Evolutionary conservation across 441 rosid species (phyloP).

Genomic region (Sinapis alba): DNA sequence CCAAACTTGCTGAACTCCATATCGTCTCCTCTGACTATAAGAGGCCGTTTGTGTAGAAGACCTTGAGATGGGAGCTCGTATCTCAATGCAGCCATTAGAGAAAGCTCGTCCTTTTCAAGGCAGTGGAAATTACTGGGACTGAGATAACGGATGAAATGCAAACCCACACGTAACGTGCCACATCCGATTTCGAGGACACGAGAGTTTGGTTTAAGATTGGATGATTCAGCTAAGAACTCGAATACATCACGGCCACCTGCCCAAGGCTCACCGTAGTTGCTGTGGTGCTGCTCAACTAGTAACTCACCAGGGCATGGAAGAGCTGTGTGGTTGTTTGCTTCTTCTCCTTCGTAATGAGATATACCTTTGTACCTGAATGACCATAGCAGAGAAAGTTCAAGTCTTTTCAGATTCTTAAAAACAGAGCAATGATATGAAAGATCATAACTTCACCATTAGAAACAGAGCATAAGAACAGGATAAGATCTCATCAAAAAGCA

Average conservation of each 20-base stretch:
- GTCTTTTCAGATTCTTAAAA: neutral
- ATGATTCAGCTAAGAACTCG: conserved; percentile 80
- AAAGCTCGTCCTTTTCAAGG: conserved; percentile 91
- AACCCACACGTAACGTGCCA: conserved; percentile 92
- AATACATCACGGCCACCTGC: conserved; percentile 95
- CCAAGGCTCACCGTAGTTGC: conserved; percentile 99
- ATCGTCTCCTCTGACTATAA: conserved; percentile 79
- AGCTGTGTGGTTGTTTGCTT: conserved; percentile 68
- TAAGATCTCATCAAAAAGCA: no score
- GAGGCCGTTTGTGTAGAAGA: conserved; percentile 79
- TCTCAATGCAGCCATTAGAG: conserved; percentile 87
- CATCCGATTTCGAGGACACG: conserved; percentile 92
- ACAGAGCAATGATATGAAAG: neutral
- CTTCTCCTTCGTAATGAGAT: conserved; percentile 82
- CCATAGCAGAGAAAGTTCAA: neutral
- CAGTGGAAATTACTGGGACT: conserved; percentile 70
- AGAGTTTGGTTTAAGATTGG: conserved; percentile 57
- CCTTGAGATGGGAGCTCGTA: conserved; percentile 98
- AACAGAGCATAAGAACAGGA: no score
- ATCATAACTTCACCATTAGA: no score
- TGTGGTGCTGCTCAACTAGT: conserved; percentile 95
- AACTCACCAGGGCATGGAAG: conserved; percentile 95
- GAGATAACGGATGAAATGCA: conserved; percentile 86
- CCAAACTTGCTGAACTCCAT: conserved; percentile 88
- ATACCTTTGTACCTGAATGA: conserved; percentile 82